Evolutionary conservation across 192 early-diverging fungal species (phyloP).

Genomic region (Oehlia diaphana): DNA sequence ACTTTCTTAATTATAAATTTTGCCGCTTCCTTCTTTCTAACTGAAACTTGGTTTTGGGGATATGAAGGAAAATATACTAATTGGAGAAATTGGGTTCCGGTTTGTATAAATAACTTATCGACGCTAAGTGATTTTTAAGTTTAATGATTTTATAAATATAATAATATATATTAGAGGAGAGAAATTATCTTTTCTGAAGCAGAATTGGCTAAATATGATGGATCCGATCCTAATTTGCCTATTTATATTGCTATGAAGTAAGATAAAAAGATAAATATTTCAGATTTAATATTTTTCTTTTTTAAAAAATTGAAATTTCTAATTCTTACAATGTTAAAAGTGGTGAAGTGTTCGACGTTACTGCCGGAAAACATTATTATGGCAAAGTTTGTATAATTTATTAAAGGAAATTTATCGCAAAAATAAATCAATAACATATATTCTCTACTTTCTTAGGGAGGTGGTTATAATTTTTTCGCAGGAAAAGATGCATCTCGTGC

Average conservation of each 20-base stretch:
- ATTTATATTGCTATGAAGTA: slow-evolving; percentile 90
- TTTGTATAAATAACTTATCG: slow-evolving; percentile 28
- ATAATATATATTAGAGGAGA: slow-evolving; percentile 11
- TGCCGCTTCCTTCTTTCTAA: slow-evolving; percentile 65
- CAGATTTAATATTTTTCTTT: no score
- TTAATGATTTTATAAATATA: no score
- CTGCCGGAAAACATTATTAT: slow-evolving; percentile 74
- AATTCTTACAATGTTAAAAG: slow-evolving; percentile 36
- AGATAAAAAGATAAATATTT: slow-evolving; percentile 3
- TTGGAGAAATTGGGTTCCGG: slow-evolving; percentile 68
- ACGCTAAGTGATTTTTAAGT: neutral
- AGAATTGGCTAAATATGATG: slow-evolving; percentile 86
- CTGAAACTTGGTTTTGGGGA: slow-evolving; percentile 78
- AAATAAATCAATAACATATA: neutral
- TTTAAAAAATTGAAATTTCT: neutral
- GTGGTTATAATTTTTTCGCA: slow-evolving; percentile 85
- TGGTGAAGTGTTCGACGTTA: slow-evolving; percentile 95
- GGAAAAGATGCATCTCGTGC: slow-evolving; percentile 92
- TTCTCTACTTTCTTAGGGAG: slow-evolving; percentile 44
- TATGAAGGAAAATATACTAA: slow-evolving; percentile 72
- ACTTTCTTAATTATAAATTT: slow-evolving; percentile 45
- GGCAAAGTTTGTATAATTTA: slow-evolving; percentile 55
- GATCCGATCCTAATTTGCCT: slow-evolving; percentile 73
- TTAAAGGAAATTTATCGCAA: neutral
- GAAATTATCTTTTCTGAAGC: slow-evolving; percentile 68